Evolutionary conservation across 176 grass and related monocot genomes (phyloP).

Genomic region (Bothriochloa decipiens): DNA sequence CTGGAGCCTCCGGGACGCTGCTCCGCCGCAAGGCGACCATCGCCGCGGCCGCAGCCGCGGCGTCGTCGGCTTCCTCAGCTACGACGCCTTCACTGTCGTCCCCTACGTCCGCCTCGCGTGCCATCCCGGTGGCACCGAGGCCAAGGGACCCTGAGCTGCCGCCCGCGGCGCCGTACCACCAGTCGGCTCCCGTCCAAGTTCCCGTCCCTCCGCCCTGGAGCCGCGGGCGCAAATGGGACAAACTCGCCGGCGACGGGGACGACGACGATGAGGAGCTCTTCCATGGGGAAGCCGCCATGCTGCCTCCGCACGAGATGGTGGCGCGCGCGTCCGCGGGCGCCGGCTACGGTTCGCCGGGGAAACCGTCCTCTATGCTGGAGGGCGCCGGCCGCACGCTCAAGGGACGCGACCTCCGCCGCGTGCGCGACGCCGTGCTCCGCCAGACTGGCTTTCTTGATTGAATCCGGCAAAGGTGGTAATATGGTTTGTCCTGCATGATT

Average conservation of each 20-base stretch:
- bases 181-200: conserved; percentile 46
- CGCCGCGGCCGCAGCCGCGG: not conserved
- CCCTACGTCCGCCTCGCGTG: conserved; percentile 11
- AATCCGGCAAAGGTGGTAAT: conserved; percentile 27
- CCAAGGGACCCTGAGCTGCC: conserved; percentile 11
- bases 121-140: conserved; percentile 24
- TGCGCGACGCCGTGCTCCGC: conserved; percentile 71
- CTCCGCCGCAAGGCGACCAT: conserved; percentile 44
- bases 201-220: conserved; percentile 34
- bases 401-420: conserved; percentile 81
- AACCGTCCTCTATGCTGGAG: conserved; percentile 47
- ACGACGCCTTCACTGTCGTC: not conserved
- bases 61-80: not conserved
- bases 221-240: conserved; percentile 23
- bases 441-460: conserved; percentile 50
- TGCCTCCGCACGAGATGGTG: conserved; percentile 51
- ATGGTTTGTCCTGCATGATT: not conserved
- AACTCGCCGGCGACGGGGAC: conserved; percentile 2
- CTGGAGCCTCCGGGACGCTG: conserved; percentile 8
- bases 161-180: conserved; percentile 31
- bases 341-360: conserved; percentile 8
- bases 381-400: conserved; percentile 88
- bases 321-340: conserved; percentile 35
- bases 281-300: conserved; percentile 38
- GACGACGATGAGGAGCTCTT: conserved; percentile 35